Evolutionary conservation across 495 filamentous ascomycete species (phyloP).

Genomic region (Parathielavia appendiculata): DNA sequence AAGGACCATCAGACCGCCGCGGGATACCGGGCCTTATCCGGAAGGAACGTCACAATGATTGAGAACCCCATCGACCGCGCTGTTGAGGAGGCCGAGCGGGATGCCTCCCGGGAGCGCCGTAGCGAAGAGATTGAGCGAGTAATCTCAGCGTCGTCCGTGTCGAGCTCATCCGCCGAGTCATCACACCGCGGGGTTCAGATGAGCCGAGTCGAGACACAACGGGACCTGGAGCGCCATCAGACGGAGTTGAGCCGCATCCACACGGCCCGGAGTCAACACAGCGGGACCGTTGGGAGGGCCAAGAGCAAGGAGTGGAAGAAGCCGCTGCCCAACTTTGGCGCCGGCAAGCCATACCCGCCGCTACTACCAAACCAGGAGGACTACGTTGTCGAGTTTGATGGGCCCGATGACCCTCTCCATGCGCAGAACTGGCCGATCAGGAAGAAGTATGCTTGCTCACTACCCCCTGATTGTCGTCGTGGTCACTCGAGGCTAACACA

Average conservation of each 20-base stretch:
- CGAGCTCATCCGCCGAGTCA: slow-evolving; percentile 37
- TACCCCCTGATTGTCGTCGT: background rate
- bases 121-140: slow-evolving; percentile 49
- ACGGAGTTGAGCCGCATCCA: slow-evolving; percentile 73
- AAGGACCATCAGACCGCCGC: background rate
- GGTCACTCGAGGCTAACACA: slow-evolving; percentile 21
- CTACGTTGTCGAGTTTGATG: slow-evolving; percentile 85
- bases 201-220: slow-evolving; percentile 57
- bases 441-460: slow-evolving; percentile 57
- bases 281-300: slow-evolving; percentile 62
- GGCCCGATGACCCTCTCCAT: slow-evolving; percentile 71
- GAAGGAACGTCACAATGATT: slow-evolving; percentile 17
- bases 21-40: no score
- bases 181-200: slow-evolving; percentile 34
- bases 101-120: slow-evolving; percentile 28
- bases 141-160: slow-evolving; percentile 45
- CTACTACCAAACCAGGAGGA: slow-evolving; percentile 65
- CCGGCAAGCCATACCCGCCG: slow-evolving; percentile 74
- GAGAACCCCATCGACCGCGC: slow-evolving; percentile 51
- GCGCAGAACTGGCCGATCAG: slow-evolving; percentile 75
- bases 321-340: slow-evolving; percentile 58
- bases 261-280: slow-evolving; percentile 69
- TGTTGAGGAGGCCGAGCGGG: slow-evolving; percentile 46
- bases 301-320: slow-evolving; percentile 48
- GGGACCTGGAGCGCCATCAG: slow-evolving; percentile 65